Percentiles rank a stretch among this genome's conserved stretches.
Evolutionary conservation across 345 rosid genomes (phyloP).

Genomic region (Punica granatum): DNA sequence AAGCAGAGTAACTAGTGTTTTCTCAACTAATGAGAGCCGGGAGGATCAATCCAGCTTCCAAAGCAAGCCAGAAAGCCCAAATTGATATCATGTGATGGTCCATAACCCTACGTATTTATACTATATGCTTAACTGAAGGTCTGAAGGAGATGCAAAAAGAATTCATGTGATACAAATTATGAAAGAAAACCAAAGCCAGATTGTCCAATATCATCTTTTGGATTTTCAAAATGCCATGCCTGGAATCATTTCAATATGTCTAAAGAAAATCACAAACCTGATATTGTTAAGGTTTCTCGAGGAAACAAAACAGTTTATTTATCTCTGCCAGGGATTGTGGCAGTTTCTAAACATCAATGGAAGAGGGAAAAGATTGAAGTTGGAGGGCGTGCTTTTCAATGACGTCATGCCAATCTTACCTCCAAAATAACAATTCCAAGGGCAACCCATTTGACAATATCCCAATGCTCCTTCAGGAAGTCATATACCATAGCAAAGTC

Average conservation of each 20-base stretch:
- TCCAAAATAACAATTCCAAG: conserved; percentile 79
- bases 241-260: no score
- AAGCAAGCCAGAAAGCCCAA: background rate
- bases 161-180: background rate
- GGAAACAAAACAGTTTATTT: background rate
- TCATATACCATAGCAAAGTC: conserved; percentile 57
- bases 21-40: background rate
- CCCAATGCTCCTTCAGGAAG: conserved; percentile 81
- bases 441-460: conserved; percentile 78
- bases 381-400: background rate
- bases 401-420: conserved; percentile 29
- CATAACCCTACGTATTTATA: background rate
- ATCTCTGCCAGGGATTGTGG: background rate
- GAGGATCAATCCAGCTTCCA: background rate
- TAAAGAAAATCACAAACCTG: background rate
- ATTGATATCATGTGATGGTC: background rate
- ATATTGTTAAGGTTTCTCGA: background rate
- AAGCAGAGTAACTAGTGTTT: background rate
- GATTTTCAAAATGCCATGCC: no score
- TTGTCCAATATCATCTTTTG: background rate
- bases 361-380: background rate
- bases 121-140: no score
- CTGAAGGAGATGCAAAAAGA: background rate
- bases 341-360: background rate
- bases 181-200: background rate